Evolutionary conservation across 352 stramenopile species (phyloP).

Genomic region (Globisporangium nunn): DNA sequence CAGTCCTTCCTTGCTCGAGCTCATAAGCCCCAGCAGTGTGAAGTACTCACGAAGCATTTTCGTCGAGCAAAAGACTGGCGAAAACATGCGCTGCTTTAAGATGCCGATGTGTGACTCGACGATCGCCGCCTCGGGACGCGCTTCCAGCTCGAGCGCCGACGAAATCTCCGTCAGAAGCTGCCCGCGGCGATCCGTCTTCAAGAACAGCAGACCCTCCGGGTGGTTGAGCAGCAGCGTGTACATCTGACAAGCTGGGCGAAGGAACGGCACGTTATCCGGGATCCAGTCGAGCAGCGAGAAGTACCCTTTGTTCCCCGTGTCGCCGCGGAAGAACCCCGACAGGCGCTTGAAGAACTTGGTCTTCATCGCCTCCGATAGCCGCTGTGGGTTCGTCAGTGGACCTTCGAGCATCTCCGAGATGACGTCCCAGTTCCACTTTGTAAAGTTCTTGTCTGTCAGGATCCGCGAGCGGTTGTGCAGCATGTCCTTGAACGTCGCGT

Average conservation of each 20-base stretch:
- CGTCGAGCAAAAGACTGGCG: slow-evolving; percentile 74
- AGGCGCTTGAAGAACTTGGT: slow-evolving; percentile 91
- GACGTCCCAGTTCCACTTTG: slow-evolving; percentile 90
- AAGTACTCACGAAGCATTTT: slow-evolving; percentile 89
- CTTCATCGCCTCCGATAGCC: slow-evolving; percentile 86
- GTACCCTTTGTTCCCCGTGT: slow-evolving; percentile 86
- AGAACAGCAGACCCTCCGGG: slow-evolving; percentile 77
- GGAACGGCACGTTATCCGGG: slow-evolving; percentile 83
- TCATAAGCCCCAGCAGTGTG: slow-evolving; percentile 84
- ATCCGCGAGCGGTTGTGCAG: slow-evolving; percentile 81
- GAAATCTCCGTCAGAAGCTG: slow-evolving; percentile 85
- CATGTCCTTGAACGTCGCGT: slow-evolving; percentile 87
- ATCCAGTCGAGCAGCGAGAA: slow-evolving; percentile 88
- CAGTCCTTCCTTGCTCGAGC: slow-evolving; percentile 81
- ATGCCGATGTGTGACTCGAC: slow-evolving; percentile 85
- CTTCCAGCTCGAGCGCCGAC: slow-evolving; percentile 75
- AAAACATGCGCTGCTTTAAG: slow-evolving; percentile 86
- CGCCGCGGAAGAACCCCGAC: slow-evolving; percentile 87
- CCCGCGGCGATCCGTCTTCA: slow-evolving; percentile 82
- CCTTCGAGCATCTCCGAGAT: slow-evolving; percentile 86
- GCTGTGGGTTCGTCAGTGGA: slow-evolving; percentile 77
- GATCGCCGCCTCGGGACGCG: slow-evolving; percentile 78
- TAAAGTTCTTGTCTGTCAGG: slow-evolving; percentile 87
- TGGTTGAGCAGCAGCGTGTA: slow-evolving; percentile 86
- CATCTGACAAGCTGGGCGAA: slow-evolving; percentile 85